A percentile compares a stretch with the other conserved stretches of the same genome.
Conservation (phyloP, 2,329 filamentous ascomycete genomes). For the Cladosporium cucumerinum region DNA sequence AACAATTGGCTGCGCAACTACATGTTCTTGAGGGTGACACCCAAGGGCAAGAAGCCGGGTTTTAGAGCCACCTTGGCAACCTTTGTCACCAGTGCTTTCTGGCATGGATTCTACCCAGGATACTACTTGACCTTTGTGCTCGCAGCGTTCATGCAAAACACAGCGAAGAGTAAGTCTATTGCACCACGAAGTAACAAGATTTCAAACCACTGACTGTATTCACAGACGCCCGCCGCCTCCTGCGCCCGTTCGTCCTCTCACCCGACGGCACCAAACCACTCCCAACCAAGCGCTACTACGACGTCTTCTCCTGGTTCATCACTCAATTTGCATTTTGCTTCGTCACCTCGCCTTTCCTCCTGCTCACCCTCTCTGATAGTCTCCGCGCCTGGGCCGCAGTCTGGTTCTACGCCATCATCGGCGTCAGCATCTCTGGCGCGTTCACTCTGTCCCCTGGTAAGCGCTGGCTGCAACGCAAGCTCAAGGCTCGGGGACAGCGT, state of each 20-base stretch:
- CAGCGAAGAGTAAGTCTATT: slow-evolving; percentile 75
- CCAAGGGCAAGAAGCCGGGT: slow-evolving; percentile 90
- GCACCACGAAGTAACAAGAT: not conserved
- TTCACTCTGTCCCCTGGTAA: slow-evolving; percentile 83
- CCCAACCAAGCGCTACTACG: slow-evolving; percentile 79
- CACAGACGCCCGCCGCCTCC: slow-evolving; percentile 78
- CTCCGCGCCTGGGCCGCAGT: slow-evolving; percentile 77
- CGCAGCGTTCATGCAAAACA: slow-evolving; percentile 86
- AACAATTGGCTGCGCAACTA: slow-evolving; percentile 97
- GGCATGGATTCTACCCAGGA: slow-evolving; percentile 97
- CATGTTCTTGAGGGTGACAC: slow-evolving; percentile 90
- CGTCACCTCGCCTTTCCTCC: slow-evolving; percentile 76
- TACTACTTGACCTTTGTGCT: slow-evolving; percentile 92
- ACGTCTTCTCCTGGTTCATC: slow-evolving; percentile 67
- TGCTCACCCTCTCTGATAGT: slow-evolving; percentile 70
- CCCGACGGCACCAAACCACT: slow-evolving; percentile 67
- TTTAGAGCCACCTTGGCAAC: slow-evolving; percentile 93
- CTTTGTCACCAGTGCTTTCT: slow-evolving; percentile 90
- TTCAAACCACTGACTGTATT: not conserved
- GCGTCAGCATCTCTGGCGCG: slow-evolving; percentile 60
- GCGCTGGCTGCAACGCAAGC: slow-evolving; percentile 39
- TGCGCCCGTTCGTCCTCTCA: slow-evolving; percentile 90
- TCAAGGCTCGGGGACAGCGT: slow-evolving; percentile 36
- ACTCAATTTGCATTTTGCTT: slow-evolving; percentile 86
- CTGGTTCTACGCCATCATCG: slow-evolving; percentile 80